A percentile compares a stretch with the other conserved stretches of the same genome.
These are phyloP conservation scores for Posidonia oceanica DNA, from an alignment of 116 monocot genomes.

Conservation along the genomic window DNA sequence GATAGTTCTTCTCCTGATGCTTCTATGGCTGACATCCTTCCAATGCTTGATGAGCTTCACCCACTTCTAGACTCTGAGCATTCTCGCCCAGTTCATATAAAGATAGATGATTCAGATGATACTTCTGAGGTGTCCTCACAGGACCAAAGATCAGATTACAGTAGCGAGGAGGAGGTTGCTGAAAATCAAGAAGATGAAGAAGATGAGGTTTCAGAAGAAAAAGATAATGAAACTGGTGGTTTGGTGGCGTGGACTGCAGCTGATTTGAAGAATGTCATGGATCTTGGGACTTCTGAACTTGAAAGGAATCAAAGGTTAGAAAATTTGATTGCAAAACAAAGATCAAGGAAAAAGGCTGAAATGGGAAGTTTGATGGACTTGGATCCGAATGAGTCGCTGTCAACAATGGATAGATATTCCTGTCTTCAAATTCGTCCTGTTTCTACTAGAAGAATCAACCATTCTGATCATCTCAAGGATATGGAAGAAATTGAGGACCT, in stretches of 20 bases:
- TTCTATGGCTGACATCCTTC: slow-evolving; percentile 68
- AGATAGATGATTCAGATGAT: slow-evolving; percentile 24
- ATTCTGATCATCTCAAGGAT: slow-evolving; percentile 58
- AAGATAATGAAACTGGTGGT: neutral
- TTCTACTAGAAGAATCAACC: slow-evolving; percentile 42
- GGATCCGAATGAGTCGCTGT: slow-evolving; percentile 20
- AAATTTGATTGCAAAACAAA: slow-evolving; percentile 71
- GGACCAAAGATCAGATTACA: slow-evolving; percentile 14
- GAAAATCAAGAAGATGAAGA: slow-evolving; percentile 15
- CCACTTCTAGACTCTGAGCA: slow-evolving; percentile 48
- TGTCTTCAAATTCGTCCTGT: slow-evolving; percentile 36
- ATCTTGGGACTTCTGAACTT: slow-evolving; percentile 71
- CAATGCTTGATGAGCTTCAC: slow-evolving; percentile 83
- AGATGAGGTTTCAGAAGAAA: slow-evolving; percentile 9
- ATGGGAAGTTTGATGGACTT: slow-evolving; percentile 46
- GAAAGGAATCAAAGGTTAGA: slow-evolving; percentile 84
- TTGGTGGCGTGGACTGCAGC: slow-evolving; percentile 66
- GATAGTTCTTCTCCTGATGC: slow-evolving; percentile 79
- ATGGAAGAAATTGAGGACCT: slow-evolving; percentile 20
- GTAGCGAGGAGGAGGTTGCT: slow-evolving; percentile 16
- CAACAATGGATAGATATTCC: slow-evolving; percentile 20
- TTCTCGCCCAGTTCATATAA: slow-evolving; percentile 21
- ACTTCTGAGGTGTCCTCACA: slow-evolving; percentile 22
- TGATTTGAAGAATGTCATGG: slow-evolving; percentile 75
- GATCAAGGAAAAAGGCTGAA: slow-evolving; percentile 40